phyloP scores from a whole-genome alignment of 2,329 filamentous ascomycete species.

The Talaromyces sp. region DNA sequence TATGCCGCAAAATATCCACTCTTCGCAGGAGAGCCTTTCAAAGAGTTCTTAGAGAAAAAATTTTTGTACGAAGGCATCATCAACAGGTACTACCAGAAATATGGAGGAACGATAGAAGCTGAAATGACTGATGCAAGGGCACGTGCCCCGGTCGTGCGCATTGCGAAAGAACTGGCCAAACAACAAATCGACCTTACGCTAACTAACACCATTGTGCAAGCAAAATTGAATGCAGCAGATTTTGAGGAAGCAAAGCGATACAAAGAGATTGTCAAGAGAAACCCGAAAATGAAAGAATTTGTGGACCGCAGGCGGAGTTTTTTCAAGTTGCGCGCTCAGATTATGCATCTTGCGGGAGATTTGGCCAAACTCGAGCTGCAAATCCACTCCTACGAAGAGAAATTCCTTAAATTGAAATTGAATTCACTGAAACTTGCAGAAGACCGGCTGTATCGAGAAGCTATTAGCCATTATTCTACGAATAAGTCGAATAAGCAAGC shows the following conservation, averaged over 20 bases:
- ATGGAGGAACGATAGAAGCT: not conserved
- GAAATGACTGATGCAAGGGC: not conserved
- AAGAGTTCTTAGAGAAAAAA: conserved; percentile 20
- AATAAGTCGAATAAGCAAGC: not conserved
- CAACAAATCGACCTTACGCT: conserved; percentile 27
- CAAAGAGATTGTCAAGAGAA: conserved; percentile 1
- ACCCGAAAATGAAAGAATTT: not conserved
- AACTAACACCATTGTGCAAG: not conserved
- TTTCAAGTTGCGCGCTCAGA: conserved; percentile 18
- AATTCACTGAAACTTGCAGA: not conserved
- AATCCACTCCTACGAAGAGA: not conserved
- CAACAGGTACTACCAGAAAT: not conserved
- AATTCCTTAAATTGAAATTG: not conserved
- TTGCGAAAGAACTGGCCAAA: conserved; percentile 11
- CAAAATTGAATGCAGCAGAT: not conserved
- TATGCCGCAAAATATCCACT: conserved; percentile 11
- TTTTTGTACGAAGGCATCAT: not conserved
- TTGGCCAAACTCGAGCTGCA: conserved; percentile 1
- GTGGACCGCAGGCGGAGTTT: not conserved
- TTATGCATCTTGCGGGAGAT: conserved; percentile 27
- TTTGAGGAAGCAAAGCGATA: conserved; percentile 25
- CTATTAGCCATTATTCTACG: not conserved
- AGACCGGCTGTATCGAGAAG: conserved; percentile 25
- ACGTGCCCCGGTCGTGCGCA: conserved; percentile 18
- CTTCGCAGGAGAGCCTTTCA: conserved; percentile 29